Base-by-base conservation (phyloP, 805 yeast species). In the Schizosaccharomyces octosporus region DNA sequence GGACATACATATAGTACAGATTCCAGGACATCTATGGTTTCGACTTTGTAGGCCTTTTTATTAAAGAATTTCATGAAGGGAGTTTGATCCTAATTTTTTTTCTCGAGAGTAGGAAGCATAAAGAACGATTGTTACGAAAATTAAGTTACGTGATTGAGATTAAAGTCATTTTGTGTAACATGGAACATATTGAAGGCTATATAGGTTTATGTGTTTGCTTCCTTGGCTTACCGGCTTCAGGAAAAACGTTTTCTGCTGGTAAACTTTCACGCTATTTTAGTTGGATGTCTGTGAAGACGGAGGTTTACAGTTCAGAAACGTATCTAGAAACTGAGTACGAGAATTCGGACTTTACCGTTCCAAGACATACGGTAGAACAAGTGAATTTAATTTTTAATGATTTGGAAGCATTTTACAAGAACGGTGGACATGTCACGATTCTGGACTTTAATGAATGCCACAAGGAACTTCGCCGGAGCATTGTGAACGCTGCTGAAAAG, bases 361-460 rank as follows among this genome's bases (percentile, higher is more conserved):
- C 82, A 88, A 4, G 73, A 78, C n/a, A 89, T 95, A 1, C 85
- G 81, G 21, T 87, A 88, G 67, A 87, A 87, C 93, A 96, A 0
- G 84, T 87, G 45, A 76, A 79, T 48, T 72, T 72, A 54, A 95
- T 97, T 1, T 77, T 87, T 58, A 67, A 73, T 4, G 95, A 87
- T 67, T 84, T 90, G 84, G 77, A 88, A 78, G 72, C 78, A 58
- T 93, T 97, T 97, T 87, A 86, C 69, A 75, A 77, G 43, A 80
- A 82, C 19, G 77, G 81, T 63, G 95, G 95, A 17, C 84, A 83
- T 31, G 97, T 93, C 55, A 97, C 95, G 0, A 86, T 93, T 5
- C 75, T 90, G 63, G 98, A 93, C 72, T 97, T 96, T 31, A 87
- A 96, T 1, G 89, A 90, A 71, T 83, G 88, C 45, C 88, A 96